Percentiles rank a stretch among this genome's conserved stretches.
Evolutionary conservation across 148 eudicot genomes (phyloP).

Genomic region (Diospyros lotus): DNA sequence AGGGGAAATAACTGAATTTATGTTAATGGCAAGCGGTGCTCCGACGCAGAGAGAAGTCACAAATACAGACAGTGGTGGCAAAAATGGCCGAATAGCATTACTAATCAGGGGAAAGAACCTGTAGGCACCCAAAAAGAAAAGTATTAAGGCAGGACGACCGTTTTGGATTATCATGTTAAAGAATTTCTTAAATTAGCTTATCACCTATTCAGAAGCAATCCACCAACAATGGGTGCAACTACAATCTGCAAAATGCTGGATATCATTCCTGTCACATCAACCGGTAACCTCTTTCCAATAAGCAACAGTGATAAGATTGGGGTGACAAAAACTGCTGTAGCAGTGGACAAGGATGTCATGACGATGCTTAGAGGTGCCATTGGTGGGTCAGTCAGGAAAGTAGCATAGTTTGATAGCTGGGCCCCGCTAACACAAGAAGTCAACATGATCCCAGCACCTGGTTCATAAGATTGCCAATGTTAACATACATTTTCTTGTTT

Average conservation of each 20-base stretch:
- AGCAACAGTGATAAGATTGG: constrained; percentile 79
- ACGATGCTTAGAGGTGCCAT: constrained; percentile 97
- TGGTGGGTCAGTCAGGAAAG: constrained; percentile 80
- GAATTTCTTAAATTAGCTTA: not conserved
- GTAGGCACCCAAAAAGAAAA: constrained; percentile 13
- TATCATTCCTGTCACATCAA: constrained; percentile 93
- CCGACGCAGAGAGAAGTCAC: constrained; percentile 96
- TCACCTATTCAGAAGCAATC: constrained; percentile 85
- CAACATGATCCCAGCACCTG: constrained; percentile 97
- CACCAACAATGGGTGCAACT: constrained; percentile 73
- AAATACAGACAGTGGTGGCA: constrained; percentile 83
- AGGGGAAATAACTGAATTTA: constrained; percentile 78
- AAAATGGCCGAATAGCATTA: constrained; percentile 65
- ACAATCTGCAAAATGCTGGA: constrained; percentile 88
- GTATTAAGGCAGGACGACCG: not conserved
- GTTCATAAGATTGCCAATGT: constrained; percentile 15
- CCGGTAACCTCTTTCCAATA: constrained; percentile 87
- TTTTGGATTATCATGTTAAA: not conserved
- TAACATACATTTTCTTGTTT: not conserved
- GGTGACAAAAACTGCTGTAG: constrained; percentile 82
- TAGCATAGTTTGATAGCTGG: constrained; percentile 93
- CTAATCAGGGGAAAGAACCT: constrained; percentile 71
- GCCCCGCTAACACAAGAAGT: constrained; percentile 98
- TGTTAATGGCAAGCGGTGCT: constrained; percentile 91
- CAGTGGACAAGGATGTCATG: constrained; percentile 93